Base-by-base conservation (phyloP, 257 asterid genomes). In the Solanum rostratum region DNA sequence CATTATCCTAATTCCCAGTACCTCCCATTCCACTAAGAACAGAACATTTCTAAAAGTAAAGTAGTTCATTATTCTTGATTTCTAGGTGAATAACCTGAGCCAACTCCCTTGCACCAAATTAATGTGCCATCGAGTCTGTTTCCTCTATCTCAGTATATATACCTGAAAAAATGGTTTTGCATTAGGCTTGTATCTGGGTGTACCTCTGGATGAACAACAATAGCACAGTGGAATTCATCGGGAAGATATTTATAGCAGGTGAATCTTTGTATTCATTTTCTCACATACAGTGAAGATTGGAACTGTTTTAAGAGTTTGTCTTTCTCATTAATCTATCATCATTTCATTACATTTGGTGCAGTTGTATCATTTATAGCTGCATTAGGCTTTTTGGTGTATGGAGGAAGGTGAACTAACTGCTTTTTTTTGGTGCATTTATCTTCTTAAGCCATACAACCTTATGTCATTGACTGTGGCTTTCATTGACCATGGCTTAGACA, bases 191-290 rank as follows among this genome's bases (percentile, higher is more conserved):
- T 82, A 88, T 94, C 81, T 95, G 98, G 98, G 88, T 86, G 46
- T 93, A 91, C 91, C 92, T 94, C 87, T 94, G 98, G 97, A 86
- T 94, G 49, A 86, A 94, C 88, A 95, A 94, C 86, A 94, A 87
- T 87, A 84, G 89, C 86, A 71, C 87, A 52, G 91, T 90, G 85
- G 97, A 93, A 84, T 87, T 92, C 85, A 79, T 91, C 10, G 98
- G 98, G 52, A 92, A 94, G 92, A 94, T 94, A 86, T 94, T 95
- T 88, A 85, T 96, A 73, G 98, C 99, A 88, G 98, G 98, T 92
- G 84, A 79, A 70, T 65, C 71, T 19, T 20, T 81, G 68, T 69
- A 63, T 60, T 78, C 76, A 49, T 89, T 83, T 66, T 76, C 53
- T 73, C 20, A 45, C 69, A 68, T 16, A 54, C 45, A 2, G 6